Conservation (phyloP, 176 grass and related monocot species). For the Oryza rufipogon region DNA sequence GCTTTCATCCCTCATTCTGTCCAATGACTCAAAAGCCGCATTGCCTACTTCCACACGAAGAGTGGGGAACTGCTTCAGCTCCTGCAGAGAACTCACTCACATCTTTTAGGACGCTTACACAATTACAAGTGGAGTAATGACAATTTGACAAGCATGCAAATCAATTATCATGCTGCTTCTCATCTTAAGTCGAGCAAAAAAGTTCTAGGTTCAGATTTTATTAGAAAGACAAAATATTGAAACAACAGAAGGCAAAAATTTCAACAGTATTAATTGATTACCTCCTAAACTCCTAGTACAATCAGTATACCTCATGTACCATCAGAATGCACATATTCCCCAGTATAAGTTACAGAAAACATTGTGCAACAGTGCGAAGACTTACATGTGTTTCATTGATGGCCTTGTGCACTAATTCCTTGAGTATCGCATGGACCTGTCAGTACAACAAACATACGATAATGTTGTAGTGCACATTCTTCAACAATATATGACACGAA, state of each 20-base stretch:
- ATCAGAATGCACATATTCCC: not conserved
- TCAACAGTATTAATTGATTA: not conserved
- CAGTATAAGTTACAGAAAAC: not conserved
- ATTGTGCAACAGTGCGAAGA: not conserved
- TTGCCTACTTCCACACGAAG: slow-evolving; percentile 89
- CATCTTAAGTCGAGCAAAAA: not conserved
- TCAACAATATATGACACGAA: not conserved
- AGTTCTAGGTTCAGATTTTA: not conserved
- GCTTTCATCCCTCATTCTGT: slow-evolving; percentile 99
- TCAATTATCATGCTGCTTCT: not conserved
- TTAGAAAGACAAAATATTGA: not conserved
- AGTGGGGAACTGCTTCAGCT: slow-evolving; percentile 93
- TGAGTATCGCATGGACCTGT: slow-evolving; percentile 93
- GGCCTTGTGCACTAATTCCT: slow-evolving; percentile 96
- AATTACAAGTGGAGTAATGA: not conserved
- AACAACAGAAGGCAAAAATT: not conserved
- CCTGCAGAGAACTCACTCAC: slow-evolving; percentile 49
- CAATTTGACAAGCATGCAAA: not conserved
- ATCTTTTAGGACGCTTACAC: slow-evolving; percentile 15
- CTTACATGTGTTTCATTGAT: slow-evolving; percentile 87
- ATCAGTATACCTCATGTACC: not conserved
- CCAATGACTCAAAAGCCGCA: slow-evolving; percentile 94
- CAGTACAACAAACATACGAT: slow-evolving; percentile 31
- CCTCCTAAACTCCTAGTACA: not conserved
- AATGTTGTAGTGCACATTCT: not conserved